A percentile compares a stretch with the other conserved stretches of the same genome.
phyloP scores from a whole-genome alignment of 2,329 filamentous ascomycete species.

The Xylogone sp. region DNA sequence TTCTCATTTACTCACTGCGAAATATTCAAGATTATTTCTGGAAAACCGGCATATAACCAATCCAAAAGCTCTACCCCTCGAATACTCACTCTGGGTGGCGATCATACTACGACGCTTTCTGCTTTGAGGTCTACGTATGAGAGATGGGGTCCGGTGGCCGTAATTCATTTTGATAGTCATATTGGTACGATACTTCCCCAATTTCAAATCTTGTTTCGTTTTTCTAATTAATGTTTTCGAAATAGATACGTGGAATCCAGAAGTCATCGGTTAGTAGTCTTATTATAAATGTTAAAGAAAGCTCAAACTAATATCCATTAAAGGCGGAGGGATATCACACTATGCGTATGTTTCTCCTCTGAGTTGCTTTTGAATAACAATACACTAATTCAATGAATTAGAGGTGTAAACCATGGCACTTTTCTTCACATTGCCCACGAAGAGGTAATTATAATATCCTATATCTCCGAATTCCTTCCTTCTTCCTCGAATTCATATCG shows the following conservation, averaged over 20 bases:
- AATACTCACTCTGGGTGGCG: constrained; percentile 10
- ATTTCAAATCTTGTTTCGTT: constrained; percentile 31
- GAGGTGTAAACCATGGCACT: constrained; percentile 7
- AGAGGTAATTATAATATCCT: constrained; percentile 3
- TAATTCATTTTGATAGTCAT: constrained; percentile 11
- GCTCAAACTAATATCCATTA: background rate
- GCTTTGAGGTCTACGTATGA: constrained; percentile 4
- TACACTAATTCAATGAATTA: background rate
- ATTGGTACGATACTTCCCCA: constrained; percentile 21
- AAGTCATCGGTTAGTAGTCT: constrained; percentile 41
- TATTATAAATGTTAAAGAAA: too few relatives aligned
- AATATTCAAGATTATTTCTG: constrained; percentile 29
- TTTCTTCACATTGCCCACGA: constrained; percentile 9
- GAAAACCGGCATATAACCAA: constrained; percentile 10
- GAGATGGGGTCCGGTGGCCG: constrained; percentile 8
- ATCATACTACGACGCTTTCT: constrained; percentile 13
- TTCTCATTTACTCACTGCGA: too few relatives aligned
- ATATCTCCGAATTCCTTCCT: background rate
- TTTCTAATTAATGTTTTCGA: background rate
- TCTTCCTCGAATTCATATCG: background rate
- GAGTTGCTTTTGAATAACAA: background rate
- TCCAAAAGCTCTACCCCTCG: constrained; percentile 2
- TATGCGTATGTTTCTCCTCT: constrained; percentile 15
- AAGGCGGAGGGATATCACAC: constrained; percentile 5
- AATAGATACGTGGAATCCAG: constrained; percentile 45